These are phyloP conservation scores for Lipomyces mesembrius DNA, from an alignment of 805 yeast genomes.

Conservation along the genomic window DNA sequence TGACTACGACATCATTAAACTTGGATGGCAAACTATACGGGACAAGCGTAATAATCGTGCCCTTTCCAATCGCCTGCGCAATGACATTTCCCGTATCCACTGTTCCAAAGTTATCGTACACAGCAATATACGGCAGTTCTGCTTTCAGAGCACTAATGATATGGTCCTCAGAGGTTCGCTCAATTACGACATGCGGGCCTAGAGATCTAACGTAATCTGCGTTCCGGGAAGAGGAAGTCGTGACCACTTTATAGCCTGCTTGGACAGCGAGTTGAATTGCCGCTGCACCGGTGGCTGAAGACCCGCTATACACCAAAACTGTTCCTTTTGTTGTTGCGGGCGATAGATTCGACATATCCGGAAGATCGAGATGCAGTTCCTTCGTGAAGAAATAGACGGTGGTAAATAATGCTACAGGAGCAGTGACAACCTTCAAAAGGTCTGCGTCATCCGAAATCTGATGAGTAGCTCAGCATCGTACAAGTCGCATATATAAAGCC, in stretches of 20 bases:
- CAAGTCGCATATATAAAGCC: not conserved
- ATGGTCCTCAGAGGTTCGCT: not conserved
- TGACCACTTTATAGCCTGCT: constrained; percentile 7
- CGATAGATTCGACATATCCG: constrained; percentile 14
- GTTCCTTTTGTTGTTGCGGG: constrained; percentile 3
- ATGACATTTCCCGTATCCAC: not conserved
- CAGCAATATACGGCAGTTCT: not conserved
- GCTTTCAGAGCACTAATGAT: not conserved
- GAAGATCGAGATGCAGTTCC: constrained; percentile 5
- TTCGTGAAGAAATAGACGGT: not conserved
- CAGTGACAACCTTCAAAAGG: not conserved
- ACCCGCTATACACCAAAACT: not conserved
- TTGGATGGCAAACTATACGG: not conserved
- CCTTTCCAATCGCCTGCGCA: constrained; percentile 2
- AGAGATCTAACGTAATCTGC: not conserved
- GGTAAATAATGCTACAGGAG: not conserved
- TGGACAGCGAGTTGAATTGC: constrained; percentile 6
- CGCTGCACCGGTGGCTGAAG: constrained; percentile 6
- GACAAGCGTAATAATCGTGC: not conserved
- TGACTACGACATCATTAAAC: not conserved
- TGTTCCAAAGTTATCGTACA: constrained; percentile 4
- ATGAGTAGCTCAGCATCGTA: not conserved
- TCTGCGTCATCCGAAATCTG: not conserved
- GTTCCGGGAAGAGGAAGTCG: constrained; percentile 1
- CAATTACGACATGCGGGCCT: constrained; percentile 5